A percentile compares a stretch with the other conserved stretches of the same genome.
phyloP scores from a whole-genome alignment of 2,329 filamentous ascomycete genomes.

The Botryosphaeria agaves region DNA sequence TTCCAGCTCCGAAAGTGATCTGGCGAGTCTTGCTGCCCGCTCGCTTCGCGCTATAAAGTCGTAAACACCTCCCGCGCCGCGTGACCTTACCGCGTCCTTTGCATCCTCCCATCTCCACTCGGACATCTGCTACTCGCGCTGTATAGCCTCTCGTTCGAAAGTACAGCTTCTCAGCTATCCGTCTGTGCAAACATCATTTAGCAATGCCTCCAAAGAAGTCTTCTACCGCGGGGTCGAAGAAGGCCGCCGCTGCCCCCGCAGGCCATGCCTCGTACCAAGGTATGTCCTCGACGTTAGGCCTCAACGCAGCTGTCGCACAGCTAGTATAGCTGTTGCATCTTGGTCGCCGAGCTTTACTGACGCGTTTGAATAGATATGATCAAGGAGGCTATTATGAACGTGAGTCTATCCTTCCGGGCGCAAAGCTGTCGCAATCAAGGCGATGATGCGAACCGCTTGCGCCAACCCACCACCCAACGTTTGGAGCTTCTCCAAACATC shows the following conservation, averaged over 20 bases:
- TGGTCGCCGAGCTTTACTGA: conserved; percentile 39
- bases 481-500: background rate
- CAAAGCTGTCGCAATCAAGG: conserved; percentile 18
- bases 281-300: conserved; percentile 30
- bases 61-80: no score
- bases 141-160: background rate
- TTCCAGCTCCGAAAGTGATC: no score
- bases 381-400: conserved; percentile 52
- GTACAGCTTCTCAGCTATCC: background rate
- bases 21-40: no score
- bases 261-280: conserved; percentile 50
- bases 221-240: conserved; percentile 37
- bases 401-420: conserved; percentile 40
- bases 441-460: conserved; percentile 9
- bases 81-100: no score
- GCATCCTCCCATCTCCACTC: no score
- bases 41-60: no score
- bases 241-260: conserved; percentile 33
- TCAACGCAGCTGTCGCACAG: conserved; percentile 27
- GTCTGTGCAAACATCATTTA: conserved; percentile 2
- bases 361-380: conserved; percentile 45
- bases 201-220: conserved; percentile 52
- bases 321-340: conserved; percentile 16
- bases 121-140: no score
- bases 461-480: conserved; percentile 7